These are phyloP conservation scores for Paratinospora sagittata DNA, from an alignment of 164 flowering plant genomes.

Conservation along the genomic window DNA sequence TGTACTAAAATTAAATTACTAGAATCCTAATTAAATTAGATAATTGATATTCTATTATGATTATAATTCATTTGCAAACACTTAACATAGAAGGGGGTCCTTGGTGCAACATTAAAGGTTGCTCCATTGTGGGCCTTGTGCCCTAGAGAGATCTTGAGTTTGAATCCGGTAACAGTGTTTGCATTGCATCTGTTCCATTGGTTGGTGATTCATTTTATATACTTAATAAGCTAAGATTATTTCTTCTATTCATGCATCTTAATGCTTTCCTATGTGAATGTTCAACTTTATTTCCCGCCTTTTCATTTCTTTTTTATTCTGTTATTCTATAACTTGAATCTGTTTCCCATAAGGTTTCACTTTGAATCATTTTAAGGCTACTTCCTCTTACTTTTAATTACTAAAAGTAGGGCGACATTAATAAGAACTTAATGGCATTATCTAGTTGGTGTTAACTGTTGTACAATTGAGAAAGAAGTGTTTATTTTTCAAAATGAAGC, in stretches of 20 bases:
- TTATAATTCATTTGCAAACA: no score
- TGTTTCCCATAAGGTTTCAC: neutral
- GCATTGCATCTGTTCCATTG: neutral
- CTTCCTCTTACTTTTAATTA: neutral
- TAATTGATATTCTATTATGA: no score
- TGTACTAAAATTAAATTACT: neutral
- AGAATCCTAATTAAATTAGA: no score
- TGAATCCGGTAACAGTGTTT: no score
- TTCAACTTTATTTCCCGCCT: no score
- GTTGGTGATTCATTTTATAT: neutral
- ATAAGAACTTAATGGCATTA: neutral
- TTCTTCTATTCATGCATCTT: neutral
- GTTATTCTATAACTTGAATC: no score
- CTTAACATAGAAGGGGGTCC: no score
- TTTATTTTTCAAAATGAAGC: neutral
- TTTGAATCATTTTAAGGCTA: conserved; percentile 4
- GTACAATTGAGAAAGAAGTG: neutral
- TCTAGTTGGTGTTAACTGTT: neutral
- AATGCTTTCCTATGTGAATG: neutral
- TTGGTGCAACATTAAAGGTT: no score
- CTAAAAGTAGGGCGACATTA: neutral
- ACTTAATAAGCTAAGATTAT: neutral
- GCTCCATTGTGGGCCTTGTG: no score
- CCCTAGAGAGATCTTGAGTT: no score
- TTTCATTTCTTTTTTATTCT: no score